Conservation (phyloP, 108 stramenopile species). For the Cyclotella cryptica region DNA sequence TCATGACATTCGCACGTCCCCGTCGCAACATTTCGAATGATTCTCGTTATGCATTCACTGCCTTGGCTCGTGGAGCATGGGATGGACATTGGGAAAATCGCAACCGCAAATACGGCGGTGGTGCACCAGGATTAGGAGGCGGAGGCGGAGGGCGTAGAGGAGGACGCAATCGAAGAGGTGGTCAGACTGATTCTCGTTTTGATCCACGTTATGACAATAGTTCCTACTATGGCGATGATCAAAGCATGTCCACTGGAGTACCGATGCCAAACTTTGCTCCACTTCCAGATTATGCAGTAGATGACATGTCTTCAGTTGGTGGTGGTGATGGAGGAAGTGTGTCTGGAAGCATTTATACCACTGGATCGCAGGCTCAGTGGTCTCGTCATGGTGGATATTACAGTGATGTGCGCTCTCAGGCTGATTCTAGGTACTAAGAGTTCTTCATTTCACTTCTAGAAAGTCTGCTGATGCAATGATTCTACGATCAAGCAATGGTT, state of each 20-base stretch:
- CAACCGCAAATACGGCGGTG: conserved; percentile 39
- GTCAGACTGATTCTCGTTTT: conserved; percentile 82
- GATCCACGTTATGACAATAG: conserved; percentile 79
- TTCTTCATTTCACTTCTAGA: neutral
- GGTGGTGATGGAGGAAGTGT: conserved; percentile 71
- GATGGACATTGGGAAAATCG: conserved; percentile 91
- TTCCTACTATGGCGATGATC: conserved; percentile 51
- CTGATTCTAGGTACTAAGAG: conserved; percentile 46
- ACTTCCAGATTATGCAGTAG: conserved; percentile 79
- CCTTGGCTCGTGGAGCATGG: conserved; percentile 91
- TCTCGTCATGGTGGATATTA: conserved; percentile 49
- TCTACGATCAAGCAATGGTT: neutral
- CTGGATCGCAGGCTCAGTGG: conserved; percentile 43
- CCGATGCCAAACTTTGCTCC: conserved; percentile 90
- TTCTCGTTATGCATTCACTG: conserved; percentile 89
- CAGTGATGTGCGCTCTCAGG: conserved; percentile 57
- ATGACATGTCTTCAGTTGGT: conserved; percentile 83
- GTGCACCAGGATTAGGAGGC: conserved; percentile 59
- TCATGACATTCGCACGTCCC: conserved; percentile 95
- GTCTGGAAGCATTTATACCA: conserved; percentile 54
- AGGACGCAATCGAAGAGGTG: conserved; percentile 60
- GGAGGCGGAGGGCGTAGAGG: conserved; percentile 62
- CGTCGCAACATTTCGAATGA: conserved; percentile 81
- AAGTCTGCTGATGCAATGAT: neutral
- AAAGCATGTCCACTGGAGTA: conserved; percentile 52